phyloP scores from a whole-genome alignment of 208 protist species.

The Naegleria lovaniensis region DNA sequence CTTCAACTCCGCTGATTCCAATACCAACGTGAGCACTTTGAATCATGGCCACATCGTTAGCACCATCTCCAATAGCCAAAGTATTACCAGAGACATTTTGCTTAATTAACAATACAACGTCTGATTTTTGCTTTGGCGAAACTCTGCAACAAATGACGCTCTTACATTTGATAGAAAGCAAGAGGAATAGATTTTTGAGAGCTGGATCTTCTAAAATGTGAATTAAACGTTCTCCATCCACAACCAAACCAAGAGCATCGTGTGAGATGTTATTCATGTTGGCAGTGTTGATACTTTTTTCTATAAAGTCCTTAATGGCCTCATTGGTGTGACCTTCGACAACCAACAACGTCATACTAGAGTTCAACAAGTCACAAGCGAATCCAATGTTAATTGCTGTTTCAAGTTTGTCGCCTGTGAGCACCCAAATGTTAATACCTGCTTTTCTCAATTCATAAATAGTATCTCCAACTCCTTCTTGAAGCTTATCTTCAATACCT shows the following conservation, averaged over 20 bases:
- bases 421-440: slow-evolving; percentile 64
- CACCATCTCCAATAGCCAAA: slow-evolving; percentile 94
- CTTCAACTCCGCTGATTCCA: slow-evolving; percentile 69
- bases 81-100: slow-evolving; percentile 51
- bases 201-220: slow-evolving; percentile 40
- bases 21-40: slow-evolving; percentile 62
- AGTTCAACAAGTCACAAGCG: slow-evolving; percentile 38
- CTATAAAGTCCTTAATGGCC: background rate
- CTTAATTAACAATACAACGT: slow-evolving; percentile 79
- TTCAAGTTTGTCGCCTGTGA: slow-evolving; percentile 76
- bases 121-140: slow-evolving; percentile 65
- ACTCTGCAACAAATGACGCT: slow-evolving; percentile 41
- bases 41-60: slow-evolving; percentile 96
- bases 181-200: background rate
- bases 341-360: too few relatives aligned
- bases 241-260: slow-evolving; percentile 40
- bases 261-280: background rate
- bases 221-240: slow-evolving; percentile 55
- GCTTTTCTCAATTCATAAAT: slow-evolving; percentile 48
- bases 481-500: slow-evolving; percentile 59
- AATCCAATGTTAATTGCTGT: slow-evolving; percentile 68
- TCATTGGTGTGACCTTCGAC: background rate
- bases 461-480: slow-evolving; percentile 52
- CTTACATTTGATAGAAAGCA: slow-evolving; percentile 7
- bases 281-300: slow-evolving; percentile 8